Conservation (phyloP, 768 basidiomycete genomes). For the Mrakia gelida region DNA sequence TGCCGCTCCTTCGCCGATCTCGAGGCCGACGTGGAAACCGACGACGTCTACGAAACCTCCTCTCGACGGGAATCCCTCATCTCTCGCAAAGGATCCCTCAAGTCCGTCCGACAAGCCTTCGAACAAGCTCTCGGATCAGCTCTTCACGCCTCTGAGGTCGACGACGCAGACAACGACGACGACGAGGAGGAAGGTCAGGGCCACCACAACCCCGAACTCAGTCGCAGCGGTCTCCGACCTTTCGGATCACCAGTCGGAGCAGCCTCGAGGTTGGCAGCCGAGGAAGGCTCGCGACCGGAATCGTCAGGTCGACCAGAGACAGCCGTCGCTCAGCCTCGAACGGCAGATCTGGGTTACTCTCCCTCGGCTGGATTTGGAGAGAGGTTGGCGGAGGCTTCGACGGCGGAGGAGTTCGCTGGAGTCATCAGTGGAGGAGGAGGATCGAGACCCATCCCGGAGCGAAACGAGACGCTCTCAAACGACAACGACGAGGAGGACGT, state of each 20-base stretch:
- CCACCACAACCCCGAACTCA: background rate
- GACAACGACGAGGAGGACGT: background rate
- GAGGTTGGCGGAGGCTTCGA: background rate
- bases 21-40: slow-evolving; percentile 87
- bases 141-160: slow-evolving; percentile 5
- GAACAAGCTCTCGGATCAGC: slow-evolving; percentile 23
- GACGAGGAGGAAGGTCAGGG: background rate
- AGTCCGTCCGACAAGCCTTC: slow-evolving; percentile 28
- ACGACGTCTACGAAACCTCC: slow-evolving; percentile 46
- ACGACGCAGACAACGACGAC: background rate
- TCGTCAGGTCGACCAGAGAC: background rate
- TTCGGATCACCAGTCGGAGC: background rate
- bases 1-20: slow-evolving; percentile 93
- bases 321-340: background rate
- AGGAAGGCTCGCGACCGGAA: background rate
- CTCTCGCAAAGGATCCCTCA: slow-evolving; percentile 21
- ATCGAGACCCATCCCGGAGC: background rate
- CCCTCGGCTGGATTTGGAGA: background rate
- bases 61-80: slow-evolving; percentile 33
- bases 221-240: background rate
- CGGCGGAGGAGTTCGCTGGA: background rate
- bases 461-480: background rate
- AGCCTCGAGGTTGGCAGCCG: background rate
- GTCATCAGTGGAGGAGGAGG: background rate
- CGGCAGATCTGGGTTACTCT: background rate